Evolutionary conservation across 2,329 filamentous ascomycete genomes (phyloP).

Genomic region (Thielaviopsis ethacetica): DNA sequence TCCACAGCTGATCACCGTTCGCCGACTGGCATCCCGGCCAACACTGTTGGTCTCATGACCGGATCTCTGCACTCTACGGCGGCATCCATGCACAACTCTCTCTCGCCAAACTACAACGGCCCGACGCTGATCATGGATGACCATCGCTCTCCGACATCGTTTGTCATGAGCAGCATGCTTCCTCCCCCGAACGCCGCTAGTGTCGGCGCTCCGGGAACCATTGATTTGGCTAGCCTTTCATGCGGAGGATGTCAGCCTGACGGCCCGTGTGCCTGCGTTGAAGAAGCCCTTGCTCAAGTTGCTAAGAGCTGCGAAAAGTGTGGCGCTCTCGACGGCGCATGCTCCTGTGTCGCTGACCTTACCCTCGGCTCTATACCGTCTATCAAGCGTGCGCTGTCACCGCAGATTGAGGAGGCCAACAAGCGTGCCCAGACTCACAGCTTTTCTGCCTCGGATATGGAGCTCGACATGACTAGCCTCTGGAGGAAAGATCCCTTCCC

Average conservation of each 20-base stretch:
- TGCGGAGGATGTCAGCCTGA: constrained; percentile 41
- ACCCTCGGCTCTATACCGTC: constrained; percentile 25
- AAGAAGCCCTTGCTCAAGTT: constrained; percentile 38
- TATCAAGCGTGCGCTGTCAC: constrained; percentile 35
- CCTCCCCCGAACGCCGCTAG: constrained; percentile 30
- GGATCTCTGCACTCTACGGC: background rate
- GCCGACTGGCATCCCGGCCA: background rate
- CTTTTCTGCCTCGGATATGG: constrained; percentile 26
- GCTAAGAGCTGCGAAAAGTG: constrained; percentile 49
- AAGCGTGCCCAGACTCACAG: constrained; percentile 25
- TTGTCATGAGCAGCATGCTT: constrained; percentile 39
- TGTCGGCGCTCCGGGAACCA: constrained; percentile 10
- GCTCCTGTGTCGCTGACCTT: constrained; percentile 43
- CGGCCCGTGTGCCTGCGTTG: constrained; percentile 41
- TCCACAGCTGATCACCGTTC: constrained; percentile 1
- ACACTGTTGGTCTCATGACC: background rate
- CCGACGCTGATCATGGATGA: constrained; percentile 10
- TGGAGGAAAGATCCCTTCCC: constrained; percentile 29
- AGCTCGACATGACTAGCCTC: constrained; percentile 58
- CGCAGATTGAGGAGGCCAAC: constrained; percentile 17
- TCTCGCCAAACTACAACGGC: constrained; percentile 10
- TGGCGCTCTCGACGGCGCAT: constrained; percentile 37
- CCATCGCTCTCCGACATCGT: constrained; percentile 12
- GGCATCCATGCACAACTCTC: background rate
- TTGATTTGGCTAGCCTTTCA: constrained; percentile 22